Conservation (phyloP, 306 rosid genomes). For the Cyclanthera cordifolia region DNA sequence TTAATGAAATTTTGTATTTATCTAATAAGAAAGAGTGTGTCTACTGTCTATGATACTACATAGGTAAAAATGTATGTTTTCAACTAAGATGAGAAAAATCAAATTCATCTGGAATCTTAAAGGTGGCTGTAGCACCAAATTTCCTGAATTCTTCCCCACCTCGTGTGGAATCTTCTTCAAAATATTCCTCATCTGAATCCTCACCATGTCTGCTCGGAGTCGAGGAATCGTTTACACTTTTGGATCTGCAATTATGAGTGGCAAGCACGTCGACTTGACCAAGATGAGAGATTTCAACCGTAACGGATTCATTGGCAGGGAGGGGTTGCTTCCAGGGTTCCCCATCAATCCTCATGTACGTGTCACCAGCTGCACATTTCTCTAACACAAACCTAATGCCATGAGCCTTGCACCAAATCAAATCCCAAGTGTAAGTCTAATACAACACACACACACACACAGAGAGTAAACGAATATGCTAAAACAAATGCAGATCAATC, state of each 20-base stretch:
- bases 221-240: conserved; percentile 38
- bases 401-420: conserved; percentile 38
- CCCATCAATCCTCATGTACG: conserved; percentile 89
- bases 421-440: background rate
- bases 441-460: background rate
- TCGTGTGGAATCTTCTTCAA: conserved; percentile 30
- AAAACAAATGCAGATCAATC: background rate
- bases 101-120: conserved; percentile 58
- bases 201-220: conserved; percentile 20
- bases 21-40: too few species aligned
- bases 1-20: too few species aligned
- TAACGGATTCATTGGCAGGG: conserved; percentile 63
- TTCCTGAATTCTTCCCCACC: conserved; percentile 57
- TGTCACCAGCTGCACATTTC: conserved; percentile 59
- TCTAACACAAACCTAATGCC: conserved; percentile 68
- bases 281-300: conserved; percentile 80
- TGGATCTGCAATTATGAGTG: conserved; percentile 37
- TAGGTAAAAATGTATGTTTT: background rate
- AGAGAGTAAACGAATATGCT: background rate
- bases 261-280: conserved; percentile 93
- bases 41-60: too few species aligned
- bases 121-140: conserved; percentile 90
- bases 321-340: conserved; percentile 99
- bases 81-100: conserved; percentile 66
- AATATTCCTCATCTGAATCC: conserved; percentile 42